Evolutionary conservation across 257 asterid species (phyloP), one percentile per base, ranked within the genome.

Genomic region (Solanum verrucosum): DNA sequence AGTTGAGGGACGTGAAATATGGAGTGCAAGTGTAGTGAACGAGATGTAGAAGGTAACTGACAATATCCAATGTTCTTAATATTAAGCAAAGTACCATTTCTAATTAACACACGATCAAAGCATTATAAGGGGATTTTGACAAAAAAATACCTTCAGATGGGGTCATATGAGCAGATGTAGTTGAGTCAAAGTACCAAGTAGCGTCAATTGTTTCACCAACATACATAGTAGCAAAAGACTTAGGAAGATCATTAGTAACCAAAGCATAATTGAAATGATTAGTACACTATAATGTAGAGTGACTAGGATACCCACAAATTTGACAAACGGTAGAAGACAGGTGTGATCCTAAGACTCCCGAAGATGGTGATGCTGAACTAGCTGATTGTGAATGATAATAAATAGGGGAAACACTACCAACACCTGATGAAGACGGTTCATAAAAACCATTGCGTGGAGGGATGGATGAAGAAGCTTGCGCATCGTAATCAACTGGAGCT

Each of bases 391-490:
- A 68, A 68, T 68, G 35, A 68, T 27, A 68, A 27, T 34, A 7
- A 68, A 5, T 13, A 27, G 10, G 20, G 31, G 21, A 68, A 27
- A 14, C 35, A 68, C 37, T 27, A 68, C 37, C 20, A 27, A 27
- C 31, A 63, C 71, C 31, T 23, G 21, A 68, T 6, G 9, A 68
- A 68, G 4, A 27, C 0, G 15, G 37, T 13, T 0, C 9, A 27
- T 0, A 3, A 68, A 27, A 63, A 63, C 7, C 3, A 63, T 9
- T 63, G 15, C 3, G 3, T n/a, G 15, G 14, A 63, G 15, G 2
- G 71, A 23, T 63, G 15, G 71, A 63, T 63, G 71, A 9, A 4
- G 31, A 23, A 60, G 9, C 14, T 70, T 70, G 4, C 2, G 6
- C 37, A 70, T 29, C 2, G 38, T 70, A 29, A 5, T 70, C 5